These are phyloP conservation scores for Hymenoscyphus infarciens DNA, from an alignment of 2,329 filamentous ascomycete species.

Conservation along the genomic window DNA sequence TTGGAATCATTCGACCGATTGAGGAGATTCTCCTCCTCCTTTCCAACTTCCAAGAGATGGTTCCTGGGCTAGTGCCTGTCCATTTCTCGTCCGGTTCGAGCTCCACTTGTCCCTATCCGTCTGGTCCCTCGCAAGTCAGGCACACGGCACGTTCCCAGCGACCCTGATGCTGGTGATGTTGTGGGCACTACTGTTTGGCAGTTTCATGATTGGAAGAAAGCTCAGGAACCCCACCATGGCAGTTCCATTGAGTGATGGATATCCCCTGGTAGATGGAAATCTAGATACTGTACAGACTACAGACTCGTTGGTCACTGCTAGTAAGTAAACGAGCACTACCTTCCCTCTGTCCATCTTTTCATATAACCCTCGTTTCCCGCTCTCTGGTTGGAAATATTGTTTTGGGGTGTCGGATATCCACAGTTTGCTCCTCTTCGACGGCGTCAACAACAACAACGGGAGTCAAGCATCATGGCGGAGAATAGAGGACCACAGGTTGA, in stretches of 20 bases:
- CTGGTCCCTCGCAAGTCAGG: background rate
- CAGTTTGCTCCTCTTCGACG: background rate
- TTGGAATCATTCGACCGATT: background rate
- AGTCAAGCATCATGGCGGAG: constrained; percentile 6
- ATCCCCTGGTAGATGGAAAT: background rate
- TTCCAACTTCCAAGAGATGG: background rate
- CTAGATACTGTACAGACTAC: no score
- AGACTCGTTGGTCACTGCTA: no score
- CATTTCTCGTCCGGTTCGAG: background rate
- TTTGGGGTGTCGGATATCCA: background rate
- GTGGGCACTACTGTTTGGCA: background rate
- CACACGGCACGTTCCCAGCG: background rate
- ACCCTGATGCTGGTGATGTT: background rate
- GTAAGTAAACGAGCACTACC: no score
- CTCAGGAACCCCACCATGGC: background rate
- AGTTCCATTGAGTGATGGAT: background rate
- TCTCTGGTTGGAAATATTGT: background rate
- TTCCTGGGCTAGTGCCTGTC: background rate
- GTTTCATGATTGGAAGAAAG: background rate
- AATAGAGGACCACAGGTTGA: constrained; percentile 29
- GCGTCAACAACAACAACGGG: background rate
- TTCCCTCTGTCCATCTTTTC: no score
- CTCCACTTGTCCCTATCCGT: background rate
- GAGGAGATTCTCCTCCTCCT: background rate
- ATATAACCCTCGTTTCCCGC: background rate